Conservation (phyloP, 305 asterid species). For the Fraxinus sp. region DNA sequence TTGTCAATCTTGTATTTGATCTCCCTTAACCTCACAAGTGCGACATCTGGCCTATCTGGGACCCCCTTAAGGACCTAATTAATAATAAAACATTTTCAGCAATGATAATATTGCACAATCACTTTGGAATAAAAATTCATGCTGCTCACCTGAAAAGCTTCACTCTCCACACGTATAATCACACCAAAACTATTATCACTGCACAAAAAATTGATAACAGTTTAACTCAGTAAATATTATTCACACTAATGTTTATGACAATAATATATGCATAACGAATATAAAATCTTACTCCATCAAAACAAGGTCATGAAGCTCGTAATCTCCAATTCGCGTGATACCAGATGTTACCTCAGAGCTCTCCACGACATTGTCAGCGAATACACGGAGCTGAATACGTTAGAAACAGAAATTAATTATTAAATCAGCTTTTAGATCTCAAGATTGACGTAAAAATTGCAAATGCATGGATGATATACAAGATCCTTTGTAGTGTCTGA, state of each 20-base stretch:
- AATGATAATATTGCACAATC: slow-evolving; percentile 11
- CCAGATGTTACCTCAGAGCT: slow-evolving; percentile 98
- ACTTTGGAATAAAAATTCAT: slow-evolving; percentile 1
- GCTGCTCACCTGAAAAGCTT: slow-evolving; percentile 80
- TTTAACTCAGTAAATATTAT: neutral
- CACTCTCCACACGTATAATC: slow-evolving; percentile 93
- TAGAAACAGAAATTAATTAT: slow-evolving; percentile 10
- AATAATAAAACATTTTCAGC: slow-evolving; percentile 28
- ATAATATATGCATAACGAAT: neutral
- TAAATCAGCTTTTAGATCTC: slow-evolving; percentile 18
- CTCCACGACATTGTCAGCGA: slow-evolving; percentile 89
- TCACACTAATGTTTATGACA: neutral
- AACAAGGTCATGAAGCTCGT: slow-evolving; percentile 97
- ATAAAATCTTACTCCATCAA: slow-evolving; percentile 64
- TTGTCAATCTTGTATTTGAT: slow-evolving; percentile 81
- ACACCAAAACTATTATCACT: slow-evolving; percentile 94
- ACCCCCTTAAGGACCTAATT: slow-evolving; percentile 91
- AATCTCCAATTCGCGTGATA: slow-evolving; percentile 77
- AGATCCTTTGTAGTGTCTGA: slow-evolving; percentile 96
- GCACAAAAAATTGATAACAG: slow-evolving; percentile 29
- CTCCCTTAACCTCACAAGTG: slow-evolving; percentile 87
- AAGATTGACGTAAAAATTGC: neutral
- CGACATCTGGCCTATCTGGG: slow-evolving; percentile 89
- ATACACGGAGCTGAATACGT: slow-evolving; percentile 68
- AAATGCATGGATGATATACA: slow-evolving; percentile 40